These are phyloP conservation scores for Penicillium dipodomyicola DNA, from an alignment of 495 filamentous ascomycete genomes.

Conservation along the genomic window DNA sequence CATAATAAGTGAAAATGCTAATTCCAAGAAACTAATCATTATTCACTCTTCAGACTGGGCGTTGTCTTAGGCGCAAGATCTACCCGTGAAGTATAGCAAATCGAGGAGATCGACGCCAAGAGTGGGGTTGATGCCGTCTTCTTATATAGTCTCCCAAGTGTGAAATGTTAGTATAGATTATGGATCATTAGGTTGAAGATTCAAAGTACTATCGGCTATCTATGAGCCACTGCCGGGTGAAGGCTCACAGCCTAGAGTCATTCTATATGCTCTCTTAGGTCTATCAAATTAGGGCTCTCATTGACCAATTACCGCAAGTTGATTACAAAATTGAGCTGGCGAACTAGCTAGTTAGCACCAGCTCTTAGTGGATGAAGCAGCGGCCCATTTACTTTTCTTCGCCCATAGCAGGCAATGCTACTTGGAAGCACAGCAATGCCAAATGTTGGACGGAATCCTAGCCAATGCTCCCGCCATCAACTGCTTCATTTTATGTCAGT, in stretches of 20 bases:
- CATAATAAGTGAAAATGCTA: not conserved
- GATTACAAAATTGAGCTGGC: not conserved
- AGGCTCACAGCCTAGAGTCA: not conserved
- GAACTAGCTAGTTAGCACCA: not conserved
- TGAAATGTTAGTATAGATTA: not conserved
- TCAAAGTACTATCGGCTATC: not conserved
- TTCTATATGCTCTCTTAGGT: not conserved
- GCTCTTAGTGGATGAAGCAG: not conserved
- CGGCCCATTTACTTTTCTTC: not conserved
- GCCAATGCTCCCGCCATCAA: not conserved
- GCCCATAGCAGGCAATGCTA: not conserved
- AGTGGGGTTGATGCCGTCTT: constrained; percentile 1
- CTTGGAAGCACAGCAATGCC: not conserved
- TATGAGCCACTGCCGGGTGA: not conserved
- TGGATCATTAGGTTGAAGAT: not conserved
- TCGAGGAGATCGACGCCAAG: constrained; percentile 1
- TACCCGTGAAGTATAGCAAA: not conserved
- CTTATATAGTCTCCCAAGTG: not conserved
- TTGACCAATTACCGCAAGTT: not conserved
- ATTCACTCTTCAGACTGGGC: not conserved
- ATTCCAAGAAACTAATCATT: not conserved
- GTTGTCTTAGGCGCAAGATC: not conserved
- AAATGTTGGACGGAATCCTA: not conserved
- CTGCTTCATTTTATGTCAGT: not conserved
- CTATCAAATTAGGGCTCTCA: not conserved